Percentiles rank a stretch among this genome's conserved stretches.
These are phyloP conservation scores for Arctium lappa DNA, from an alignment of 129 eudicot genomes.

Conservation along the genomic window DNA sequence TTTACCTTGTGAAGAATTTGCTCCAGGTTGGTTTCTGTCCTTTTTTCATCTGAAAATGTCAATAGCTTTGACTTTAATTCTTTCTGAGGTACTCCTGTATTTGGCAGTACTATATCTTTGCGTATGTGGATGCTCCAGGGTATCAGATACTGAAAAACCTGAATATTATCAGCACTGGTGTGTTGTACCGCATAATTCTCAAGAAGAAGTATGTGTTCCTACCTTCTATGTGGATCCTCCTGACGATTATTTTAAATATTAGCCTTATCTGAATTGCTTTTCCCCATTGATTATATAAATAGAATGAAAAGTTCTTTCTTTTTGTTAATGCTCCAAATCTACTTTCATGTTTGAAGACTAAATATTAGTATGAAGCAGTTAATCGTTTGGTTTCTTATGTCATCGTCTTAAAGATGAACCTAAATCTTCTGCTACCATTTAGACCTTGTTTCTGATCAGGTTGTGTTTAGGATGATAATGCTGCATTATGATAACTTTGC, in stretches of 20 bases:
- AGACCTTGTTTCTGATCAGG: conserved; percentile 12
- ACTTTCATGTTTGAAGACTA: neutral
- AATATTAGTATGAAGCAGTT: neutral
- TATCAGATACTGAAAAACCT: conserved; percentile 96
- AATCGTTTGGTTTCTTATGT: neutral
- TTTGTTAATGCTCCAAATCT: neutral
- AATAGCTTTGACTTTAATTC: conserved; percentile 1
- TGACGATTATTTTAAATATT: neutral
- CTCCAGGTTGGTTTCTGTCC: conserved; percentile 64
- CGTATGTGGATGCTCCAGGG: conserved; percentile 99
- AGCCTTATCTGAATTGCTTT: neutral
- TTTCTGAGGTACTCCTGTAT: conserved; percentile 29
- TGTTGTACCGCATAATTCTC: conserved; percentile 83
- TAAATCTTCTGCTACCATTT: conserved; percentile 12
- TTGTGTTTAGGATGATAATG: neutral
- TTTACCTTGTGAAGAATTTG: conserved; percentile 92
- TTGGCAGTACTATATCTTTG: conserved; percentile 97
- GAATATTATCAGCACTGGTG: conserved; percentile 94
- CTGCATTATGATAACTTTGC: conserved; percentile 13
- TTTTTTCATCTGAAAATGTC: conserved; percentile 2
- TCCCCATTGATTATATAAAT: neutral
- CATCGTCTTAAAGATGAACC: neutral
- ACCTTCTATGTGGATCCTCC: conserved; percentile 16
- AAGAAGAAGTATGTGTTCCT: conserved; percentile 64
- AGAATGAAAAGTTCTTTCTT: neutral